These are phyloP conservation scores for Lenwebbia sp. DNA, from an alignment of 345 rosid genomes.

Conservation along the genomic window DNA sequence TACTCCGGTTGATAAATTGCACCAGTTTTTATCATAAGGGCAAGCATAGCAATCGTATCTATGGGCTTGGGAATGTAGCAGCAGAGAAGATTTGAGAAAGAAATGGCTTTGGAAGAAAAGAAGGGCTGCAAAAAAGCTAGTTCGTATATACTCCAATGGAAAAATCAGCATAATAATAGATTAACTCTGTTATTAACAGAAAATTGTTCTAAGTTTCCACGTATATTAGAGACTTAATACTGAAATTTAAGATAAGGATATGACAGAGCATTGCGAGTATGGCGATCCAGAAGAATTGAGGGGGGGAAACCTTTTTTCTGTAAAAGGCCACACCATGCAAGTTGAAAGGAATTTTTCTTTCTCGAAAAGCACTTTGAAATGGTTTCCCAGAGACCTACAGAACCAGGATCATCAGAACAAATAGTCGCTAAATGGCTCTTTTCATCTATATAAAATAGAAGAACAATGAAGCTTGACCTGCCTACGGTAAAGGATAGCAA, in stretches of 20 bases:
- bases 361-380: conserved; percentile 71
- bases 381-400: conserved; percentile 76
- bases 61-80: not conserved
- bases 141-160: not conserved
- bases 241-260: not conserved
- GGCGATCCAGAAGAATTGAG: not conserved
- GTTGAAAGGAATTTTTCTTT: conserved; percentile 88
- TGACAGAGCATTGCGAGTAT: not conserved
- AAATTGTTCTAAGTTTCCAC: not conserved
- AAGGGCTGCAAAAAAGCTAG: not conserved
- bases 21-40: not conserved
- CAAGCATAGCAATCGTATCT: not conserved
- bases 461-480: conserved; percentile 48
- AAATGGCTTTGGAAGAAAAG: not conserved
- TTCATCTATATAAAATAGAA: not conserved
- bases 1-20: not conserved
- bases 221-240: not conserved
- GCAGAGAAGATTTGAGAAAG: not conserved
- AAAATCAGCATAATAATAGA: not conserved
- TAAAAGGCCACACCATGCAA: conserved; percentile 90
- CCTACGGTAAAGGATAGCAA: conserved; percentile 87
- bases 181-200: not conserved
- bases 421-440: not conserved
- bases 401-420: not conserved
- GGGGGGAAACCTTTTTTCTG: conserved; percentile 62